Percentiles rank a stretch among this genome's conserved stretches.
Conservation (phyloP, 208 protist species). For the Giardia muris region DNA sequence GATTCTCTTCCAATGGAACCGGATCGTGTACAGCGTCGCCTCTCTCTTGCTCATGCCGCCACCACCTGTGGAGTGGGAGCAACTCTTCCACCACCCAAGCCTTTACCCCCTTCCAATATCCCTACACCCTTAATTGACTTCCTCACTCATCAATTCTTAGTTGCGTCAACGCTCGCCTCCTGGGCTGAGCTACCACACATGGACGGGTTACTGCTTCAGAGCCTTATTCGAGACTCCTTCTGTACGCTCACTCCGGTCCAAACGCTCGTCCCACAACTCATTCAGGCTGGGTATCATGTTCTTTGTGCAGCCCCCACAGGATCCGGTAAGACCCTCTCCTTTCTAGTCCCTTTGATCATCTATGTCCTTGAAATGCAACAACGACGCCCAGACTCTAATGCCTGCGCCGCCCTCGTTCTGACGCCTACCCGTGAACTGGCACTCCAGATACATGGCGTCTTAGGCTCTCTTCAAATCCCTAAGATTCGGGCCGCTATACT, state of each 20-base stretch:
- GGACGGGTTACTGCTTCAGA: background rate
- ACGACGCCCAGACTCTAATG: background rate
- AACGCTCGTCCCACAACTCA: background rate
- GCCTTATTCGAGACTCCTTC: background rate
- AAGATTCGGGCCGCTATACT: background rate
- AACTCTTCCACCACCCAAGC: no score
- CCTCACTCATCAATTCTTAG: no score
- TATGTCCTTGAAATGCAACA: background rate
- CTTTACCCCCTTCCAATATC: no score
- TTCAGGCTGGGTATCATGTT: background rate
- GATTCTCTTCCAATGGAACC: no score
- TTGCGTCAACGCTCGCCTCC: background rate
- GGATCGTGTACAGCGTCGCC: no score
- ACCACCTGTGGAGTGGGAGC: no score
- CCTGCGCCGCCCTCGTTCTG: background rate
- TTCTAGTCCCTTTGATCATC: background rate
- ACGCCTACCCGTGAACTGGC: conserved; percentile 18
- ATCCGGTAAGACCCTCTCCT: background rate
- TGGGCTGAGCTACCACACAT: background rate
- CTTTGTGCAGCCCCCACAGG: background rate
- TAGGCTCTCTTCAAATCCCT: background rate
- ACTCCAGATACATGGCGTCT: background rate
- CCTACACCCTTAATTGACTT: no score
- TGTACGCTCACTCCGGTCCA: background rate
- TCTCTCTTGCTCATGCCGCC: no score